Conservation (phyloP, 1,139 yeast genomes). For the Saccharomycopsis hybrid region DNA sequence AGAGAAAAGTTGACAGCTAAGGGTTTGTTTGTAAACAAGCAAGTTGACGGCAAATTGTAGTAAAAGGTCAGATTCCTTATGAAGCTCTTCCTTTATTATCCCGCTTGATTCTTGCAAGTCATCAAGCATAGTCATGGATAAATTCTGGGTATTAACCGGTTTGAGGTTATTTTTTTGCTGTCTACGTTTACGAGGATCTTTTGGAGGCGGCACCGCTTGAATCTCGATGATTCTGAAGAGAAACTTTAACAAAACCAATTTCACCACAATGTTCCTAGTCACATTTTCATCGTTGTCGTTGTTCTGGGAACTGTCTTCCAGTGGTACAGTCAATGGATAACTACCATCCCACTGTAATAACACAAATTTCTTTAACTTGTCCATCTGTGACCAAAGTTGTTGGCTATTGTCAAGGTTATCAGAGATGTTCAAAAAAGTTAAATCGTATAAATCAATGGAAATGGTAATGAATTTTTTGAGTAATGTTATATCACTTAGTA, state of each 20-base stretch:
- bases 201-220: constrained; percentile 45
- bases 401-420: no score
- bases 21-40: constrained; percentile 1
- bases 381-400: no score
- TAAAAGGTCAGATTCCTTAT: constrained; percentile 11
- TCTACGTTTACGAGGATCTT: constrained; percentile 28
- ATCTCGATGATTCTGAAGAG: constrained; percentile 64
- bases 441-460: constrained; percentile 10
- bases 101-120: neutral
- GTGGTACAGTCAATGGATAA: neutral
- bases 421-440: neutral
- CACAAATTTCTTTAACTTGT: neutral
- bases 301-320: neutral
- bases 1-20: constrained; percentile 39
- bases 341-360: constrained; percentile 9
- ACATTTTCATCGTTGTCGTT: neutral
- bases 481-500: neutral
- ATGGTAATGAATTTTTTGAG: constrained; percentile 4
- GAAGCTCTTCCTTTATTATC: neutral
- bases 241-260: constrained; percentile 47
- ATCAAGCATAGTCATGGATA: neutral
- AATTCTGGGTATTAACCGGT: neutral
- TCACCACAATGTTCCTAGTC: constrained; percentile 5
- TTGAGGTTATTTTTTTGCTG: neutral
- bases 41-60: constrained; percentile 6